Conservation (phyloP, 2,329 filamentous ascomycete species). For the Xylariaceae sp. region DNA sequence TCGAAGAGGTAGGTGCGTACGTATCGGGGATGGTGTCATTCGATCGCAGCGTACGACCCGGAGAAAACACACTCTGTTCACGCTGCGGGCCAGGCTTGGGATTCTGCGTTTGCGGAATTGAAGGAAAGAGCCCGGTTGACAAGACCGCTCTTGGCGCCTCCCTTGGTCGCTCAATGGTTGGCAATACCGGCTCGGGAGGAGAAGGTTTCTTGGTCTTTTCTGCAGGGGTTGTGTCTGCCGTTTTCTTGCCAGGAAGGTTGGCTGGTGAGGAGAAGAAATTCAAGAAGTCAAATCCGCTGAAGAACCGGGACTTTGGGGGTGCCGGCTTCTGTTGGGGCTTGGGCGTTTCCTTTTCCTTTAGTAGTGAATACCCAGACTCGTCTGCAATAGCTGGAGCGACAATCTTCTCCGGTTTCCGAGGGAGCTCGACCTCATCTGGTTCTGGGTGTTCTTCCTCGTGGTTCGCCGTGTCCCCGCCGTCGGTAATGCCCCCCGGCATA, state of each 20-base stretch:
- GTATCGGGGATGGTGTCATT: slow-evolving; percentile 26
- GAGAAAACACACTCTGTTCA: slow-evolving; percentile 35
- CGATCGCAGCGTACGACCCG: slow-evolving; percentile 23
- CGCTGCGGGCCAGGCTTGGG: slow-evolving; percentile 31
- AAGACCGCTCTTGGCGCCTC: slow-evolving; percentile 26
- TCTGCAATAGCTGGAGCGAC: slow-evolving; percentile 7
- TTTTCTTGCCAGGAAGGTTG: slow-evolving; percentile 32
- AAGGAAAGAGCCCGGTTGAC: slow-evolving; percentile 29
- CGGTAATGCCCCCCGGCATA: background rate
- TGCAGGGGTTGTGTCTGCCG: slow-evolving; percentile 10
- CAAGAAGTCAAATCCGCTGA: slow-evolving; percentile 43
- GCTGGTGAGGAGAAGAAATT: slow-evolving; percentile 58
- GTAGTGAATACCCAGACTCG: slow-evolving; percentile 42
- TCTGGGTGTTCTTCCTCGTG: too few relatives aligned
- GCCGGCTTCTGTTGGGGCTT: slow-evolving; percentile 20
- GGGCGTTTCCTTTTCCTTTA: slow-evolving; percentile 20
- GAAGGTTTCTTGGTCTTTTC: slow-evolving; percentile 11
- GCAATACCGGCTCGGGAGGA: slow-evolving; percentile 3
- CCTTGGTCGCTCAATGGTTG: slow-evolving; percentile 12
- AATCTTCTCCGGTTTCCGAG: too few relatives aligned
- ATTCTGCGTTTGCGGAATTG: slow-evolving; percentile 31
- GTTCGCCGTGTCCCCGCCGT: too few relatives aligned
- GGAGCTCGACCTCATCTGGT: too few relatives aligned
- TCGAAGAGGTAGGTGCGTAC: slow-evolving; percentile 18
- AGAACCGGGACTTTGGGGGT: slow-evolving; percentile 23